Base-by-base conservation (phyloP, 2,329 filamentous ascomycete species). In the Tolypocladium inflatum region DNA sequence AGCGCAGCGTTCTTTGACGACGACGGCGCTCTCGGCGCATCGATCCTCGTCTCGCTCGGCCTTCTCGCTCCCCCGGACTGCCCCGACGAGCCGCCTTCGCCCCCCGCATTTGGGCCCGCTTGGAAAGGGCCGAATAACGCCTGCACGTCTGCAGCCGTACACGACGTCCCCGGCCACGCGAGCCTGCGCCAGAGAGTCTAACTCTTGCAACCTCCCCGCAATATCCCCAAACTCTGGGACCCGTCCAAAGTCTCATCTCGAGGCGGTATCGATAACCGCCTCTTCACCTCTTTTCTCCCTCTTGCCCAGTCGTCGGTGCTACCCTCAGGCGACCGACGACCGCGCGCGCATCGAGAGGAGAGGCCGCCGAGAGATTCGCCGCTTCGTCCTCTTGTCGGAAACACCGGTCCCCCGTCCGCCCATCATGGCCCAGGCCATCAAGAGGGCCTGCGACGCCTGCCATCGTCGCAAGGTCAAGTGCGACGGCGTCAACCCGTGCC, bases 401-500 rank as follows among this genome's bases (percentile, higher is more conserved):
- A 37, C 19, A 23, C 9, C 19, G 37, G 38, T 8, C 35, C 15
- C 23, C 3, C 33, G n/a, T 26, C 45, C 38, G 21, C 26, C 56
- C 65, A 69, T 65, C 63, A 79, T 79, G 79, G 72, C 77, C 50
- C 77, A 79, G 63, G 78, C 80, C 62, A 78, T 82, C 55, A 82
- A 82, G 67, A 74, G 85, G 68, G 86, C 86, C 59, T 89, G 86
- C 74, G 86, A 89, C 71, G 86, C 85, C 66, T 89, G 86, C 70
- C 86, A 89, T 76, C 84, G 85, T 63, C 83, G 86, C 70, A 89
- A 89, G 72, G 86, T 89, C 69, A 89, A 88, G 70, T 89, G 87
- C 68, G 85, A 89, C 67, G 85, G 86, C 59, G 76, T 84, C 68
- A 85, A 85, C 65, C 86, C 87, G 23, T 91, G 87, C 71, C 80